A percentile compares a stretch with the other conserved stretches of the same genome.
Evolutionary conservation across 2,329 filamentous ascomycete species (phyloP).

Genomic region (Tolypocladium capitatum): DNA sequence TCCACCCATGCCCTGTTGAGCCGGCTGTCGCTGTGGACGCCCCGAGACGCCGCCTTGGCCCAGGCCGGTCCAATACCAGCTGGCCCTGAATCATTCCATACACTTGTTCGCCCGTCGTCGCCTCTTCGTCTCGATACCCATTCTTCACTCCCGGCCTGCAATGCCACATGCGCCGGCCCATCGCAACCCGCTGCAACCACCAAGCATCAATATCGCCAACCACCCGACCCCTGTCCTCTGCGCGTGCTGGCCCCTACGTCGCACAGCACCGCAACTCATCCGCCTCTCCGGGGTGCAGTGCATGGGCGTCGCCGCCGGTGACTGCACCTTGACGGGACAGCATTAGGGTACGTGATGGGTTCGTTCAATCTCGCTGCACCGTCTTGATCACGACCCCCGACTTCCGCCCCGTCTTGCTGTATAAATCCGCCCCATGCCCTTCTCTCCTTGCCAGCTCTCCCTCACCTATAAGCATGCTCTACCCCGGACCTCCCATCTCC

Average conservation of each 20-base stretch:
- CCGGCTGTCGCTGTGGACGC: neutral
- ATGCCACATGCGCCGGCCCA: neutral
- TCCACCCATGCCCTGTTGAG: no score
- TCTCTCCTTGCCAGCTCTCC: neutral
- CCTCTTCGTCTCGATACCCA: neutral
- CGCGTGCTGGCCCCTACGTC: neutral
- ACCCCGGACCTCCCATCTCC: neutral
- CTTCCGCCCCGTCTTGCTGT: neutral
- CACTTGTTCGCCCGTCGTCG: neutral
- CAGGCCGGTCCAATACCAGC: neutral
- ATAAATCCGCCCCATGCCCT: neutral
- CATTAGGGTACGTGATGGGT: neutral
- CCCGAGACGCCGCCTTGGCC: neutral
- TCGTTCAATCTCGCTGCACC: neutral
- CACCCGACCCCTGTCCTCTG: neutral
- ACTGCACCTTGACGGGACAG: conserved; percentile 7
- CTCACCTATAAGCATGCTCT: neutral
- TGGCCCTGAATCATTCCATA: neutral
- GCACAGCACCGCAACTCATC: neutral
- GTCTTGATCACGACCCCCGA: no score
- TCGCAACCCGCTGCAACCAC: neutral
- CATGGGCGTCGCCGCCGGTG: conserved; percentile 4
- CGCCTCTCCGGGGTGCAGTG: conserved; percentile 6
- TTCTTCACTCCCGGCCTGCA: neutral
- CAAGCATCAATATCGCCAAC: neutral